These are phyloP conservation scores for Coemansia sp. DNA, from an alignment of 192 early-diverging fungal species.

Conservation along the genomic window DNA sequence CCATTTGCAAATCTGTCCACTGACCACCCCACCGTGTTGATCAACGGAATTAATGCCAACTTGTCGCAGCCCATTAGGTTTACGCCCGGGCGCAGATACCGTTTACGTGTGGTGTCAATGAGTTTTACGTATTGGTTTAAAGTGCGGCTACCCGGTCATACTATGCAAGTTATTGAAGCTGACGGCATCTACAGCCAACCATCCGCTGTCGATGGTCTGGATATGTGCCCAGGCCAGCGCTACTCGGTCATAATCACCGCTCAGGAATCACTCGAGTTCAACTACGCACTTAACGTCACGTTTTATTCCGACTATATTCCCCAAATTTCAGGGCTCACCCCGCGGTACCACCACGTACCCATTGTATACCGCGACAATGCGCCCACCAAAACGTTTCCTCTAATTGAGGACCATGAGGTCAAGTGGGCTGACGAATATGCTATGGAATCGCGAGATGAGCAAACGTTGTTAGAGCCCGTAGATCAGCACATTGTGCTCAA, in stretches of 20 bases:
- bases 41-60: slow-evolving; percentile 48
- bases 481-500: slow-evolving; percentile 18
- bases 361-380: slow-evolving; percentile 60
- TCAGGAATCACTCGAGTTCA: slow-evolving; percentile 52
- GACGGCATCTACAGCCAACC: slow-evolving; percentile 67
- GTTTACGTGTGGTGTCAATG: slow-evolving; percentile 77
- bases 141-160: slow-evolving; percentile 72
- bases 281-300: slow-evolving; percentile 65
- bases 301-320: slow-evolving; percentile 56
- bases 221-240: slow-evolving; percentile 69
- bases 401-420: not conserved
- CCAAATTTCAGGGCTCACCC: slow-evolving; percentile 43
- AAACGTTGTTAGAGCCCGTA: slow-evolving; percentile 40
- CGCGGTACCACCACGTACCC: slow-evolving; percentile 52
- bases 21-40: not conserved
- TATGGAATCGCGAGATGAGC: slow-evolving; percentile 37
- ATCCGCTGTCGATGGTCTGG: slow-evolving; percentile 52
- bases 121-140: slow-evolving; percentile 64
- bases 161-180: slow-evolving; percentile 73
- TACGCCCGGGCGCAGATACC: slow-evolving; percentile 70
- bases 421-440: slow-evolving; percentile 10
- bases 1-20: not conserved
- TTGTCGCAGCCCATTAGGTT: slow-evolving; percentile 57
- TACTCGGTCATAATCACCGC: slow-evolving; percentile 75
- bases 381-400: slow-evolving; percentile 24